Percentiles rank a stretch among this genome's conserved stretches.
Evolutionary conservation across 2,329 filamentous ascomycete species (phyloP).

Genomic region (Aspergillus transmontanensis): DNA sequence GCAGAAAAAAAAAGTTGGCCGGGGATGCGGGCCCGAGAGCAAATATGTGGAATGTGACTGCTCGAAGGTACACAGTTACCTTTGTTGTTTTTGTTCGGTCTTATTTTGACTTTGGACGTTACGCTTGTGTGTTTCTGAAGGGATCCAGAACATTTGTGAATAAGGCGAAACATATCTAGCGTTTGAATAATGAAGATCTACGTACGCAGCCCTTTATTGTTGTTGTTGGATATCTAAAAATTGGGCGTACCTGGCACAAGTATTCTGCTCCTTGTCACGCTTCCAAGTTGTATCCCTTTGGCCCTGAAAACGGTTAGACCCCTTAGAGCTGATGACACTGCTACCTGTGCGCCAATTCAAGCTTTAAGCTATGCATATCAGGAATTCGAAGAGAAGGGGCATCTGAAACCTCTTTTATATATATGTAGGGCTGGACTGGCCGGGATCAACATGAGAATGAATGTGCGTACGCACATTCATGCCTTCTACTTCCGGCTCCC

Average conservation of each 20-base stretch:
- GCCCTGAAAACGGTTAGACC: background rate
- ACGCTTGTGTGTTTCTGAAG: background rate
- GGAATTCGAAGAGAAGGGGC: constrained; percentile 11
- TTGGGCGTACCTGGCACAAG: background rate
- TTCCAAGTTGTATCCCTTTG: background rate
- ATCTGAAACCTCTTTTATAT: constrained; percentile 5
- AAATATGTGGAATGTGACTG: constrained; percentile 24
- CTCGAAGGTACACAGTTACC: constrained; percentile 9
- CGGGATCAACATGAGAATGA: constrained; percentile 4
- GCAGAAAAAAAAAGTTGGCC: constrained; percentile 9
- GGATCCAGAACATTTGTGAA: background rate
- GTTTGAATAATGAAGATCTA: background rate
- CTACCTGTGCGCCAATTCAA: constrained; percentile 24
- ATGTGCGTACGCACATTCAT: constrained; percentile 4
- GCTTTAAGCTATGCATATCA: constrained; percentile 18
- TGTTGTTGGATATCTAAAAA: background rate
- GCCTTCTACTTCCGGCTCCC: background rate
- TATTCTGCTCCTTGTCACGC: background rate
- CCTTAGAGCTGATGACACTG: constrained; percentile 6
- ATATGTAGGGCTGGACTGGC: constrained; percentile 13
- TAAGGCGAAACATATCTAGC: background rate
- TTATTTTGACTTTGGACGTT: background rate
- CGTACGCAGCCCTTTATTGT: background rate
- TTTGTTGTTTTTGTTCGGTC: background rate
- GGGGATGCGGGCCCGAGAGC: constrained; percentile 17